Base-by-base conservation (phyloP, 2,329 filamentous ascomycete species). In the Aspergillus oerlinghausenensis region DNA sequence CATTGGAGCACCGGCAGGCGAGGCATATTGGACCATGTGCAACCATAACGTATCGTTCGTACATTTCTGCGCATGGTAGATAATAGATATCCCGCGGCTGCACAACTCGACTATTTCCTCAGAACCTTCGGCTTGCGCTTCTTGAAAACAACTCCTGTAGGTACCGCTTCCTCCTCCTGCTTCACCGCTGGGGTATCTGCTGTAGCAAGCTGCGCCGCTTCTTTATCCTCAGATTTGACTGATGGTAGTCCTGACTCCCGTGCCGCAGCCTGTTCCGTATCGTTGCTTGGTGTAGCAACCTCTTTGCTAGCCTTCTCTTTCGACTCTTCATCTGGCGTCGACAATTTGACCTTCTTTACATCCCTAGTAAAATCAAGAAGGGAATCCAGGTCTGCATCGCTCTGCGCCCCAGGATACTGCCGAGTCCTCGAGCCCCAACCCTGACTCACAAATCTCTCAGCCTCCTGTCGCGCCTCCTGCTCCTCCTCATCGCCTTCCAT, bases 61-160 rank as follows among this genome's bases (percentile, higher is more conserved):
- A 17, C 6, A 17, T 38, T 38, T 38, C 2, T 38, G 6, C 32
- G 14, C 32, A 47, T 17, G 43, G 10, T 26, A 23, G 43, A 25
- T 47, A 4, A 25, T 23, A 47, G 7, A 14, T 47, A 21, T 19
- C 21, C 21, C 7, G 21, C 4, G 1, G 21, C 32, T 17, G 19
- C 29, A 23, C 35, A 29, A 26, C 23, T 25, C 38, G 21, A 43
- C 59, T 65, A 76, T 67, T 72, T 73, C 63, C 71, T 75, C 63
- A 71, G 70, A 51, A 69, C 64, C 64, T 79, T 80, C 2, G 75
- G 70, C 61, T 78, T 80, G 60, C 78, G 77, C 61, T 79, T 80
- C 62, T 79, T 80, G 70, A 80, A 80, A 23, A 79, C 63, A 43
- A 78, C 70, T 3, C 70, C 72, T 4, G 68, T 55, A 4, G 58